phyloP scores from a whole-genome alignment of 2,329 filamentous ascomycete genomes.

The Cadophora sp. region DNA sequence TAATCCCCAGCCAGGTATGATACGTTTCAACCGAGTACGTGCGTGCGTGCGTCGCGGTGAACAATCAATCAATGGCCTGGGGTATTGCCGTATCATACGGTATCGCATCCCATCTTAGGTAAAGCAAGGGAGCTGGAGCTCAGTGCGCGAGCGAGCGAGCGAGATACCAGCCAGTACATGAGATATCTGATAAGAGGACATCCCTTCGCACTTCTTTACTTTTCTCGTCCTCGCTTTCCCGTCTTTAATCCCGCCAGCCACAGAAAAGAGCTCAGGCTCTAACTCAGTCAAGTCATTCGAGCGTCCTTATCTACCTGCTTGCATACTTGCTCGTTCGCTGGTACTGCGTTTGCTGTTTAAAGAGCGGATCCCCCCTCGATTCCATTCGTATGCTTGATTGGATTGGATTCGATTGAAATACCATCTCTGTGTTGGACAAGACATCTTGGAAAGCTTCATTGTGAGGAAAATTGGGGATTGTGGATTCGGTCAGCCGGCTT shows the following conservation, averaged over 20 bases:
- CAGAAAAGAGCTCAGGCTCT: background rate
- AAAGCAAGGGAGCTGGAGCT: background rate
- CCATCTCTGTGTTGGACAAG: background rate
- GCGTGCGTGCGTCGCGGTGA: background rate
- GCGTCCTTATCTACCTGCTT: background rate
- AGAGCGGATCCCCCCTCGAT: constrained; percentile 4
- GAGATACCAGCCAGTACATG: background rate
- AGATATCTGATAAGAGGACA: background rate
- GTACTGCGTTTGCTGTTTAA: constrained; percentile 2
- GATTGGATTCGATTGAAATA: background rate
- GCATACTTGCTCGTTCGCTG: background rate
- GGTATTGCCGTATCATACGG: background rate
- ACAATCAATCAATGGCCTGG: background rate
- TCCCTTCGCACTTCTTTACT: constrained; percentile 6
- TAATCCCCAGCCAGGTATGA: background rate
- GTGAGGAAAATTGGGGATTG: background rate
- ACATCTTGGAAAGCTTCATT: constrained; percentile 1
- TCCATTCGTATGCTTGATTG: background rate
- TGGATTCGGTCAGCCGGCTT: constrained; percentile 7
- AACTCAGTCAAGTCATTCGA: background rate
- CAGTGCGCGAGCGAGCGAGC: too few species aligned
- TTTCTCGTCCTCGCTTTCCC: constrained; percentile 4
- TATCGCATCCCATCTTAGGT: background rate
- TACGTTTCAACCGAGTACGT: background rate
- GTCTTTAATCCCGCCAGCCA: too few species aligned